Evolutionary conservation across 2,329 filamentous ascomycete genomes (phyloP), one percentile per base, ranked within the genome.

Genomic region (Triangularia setosa): DNA sequence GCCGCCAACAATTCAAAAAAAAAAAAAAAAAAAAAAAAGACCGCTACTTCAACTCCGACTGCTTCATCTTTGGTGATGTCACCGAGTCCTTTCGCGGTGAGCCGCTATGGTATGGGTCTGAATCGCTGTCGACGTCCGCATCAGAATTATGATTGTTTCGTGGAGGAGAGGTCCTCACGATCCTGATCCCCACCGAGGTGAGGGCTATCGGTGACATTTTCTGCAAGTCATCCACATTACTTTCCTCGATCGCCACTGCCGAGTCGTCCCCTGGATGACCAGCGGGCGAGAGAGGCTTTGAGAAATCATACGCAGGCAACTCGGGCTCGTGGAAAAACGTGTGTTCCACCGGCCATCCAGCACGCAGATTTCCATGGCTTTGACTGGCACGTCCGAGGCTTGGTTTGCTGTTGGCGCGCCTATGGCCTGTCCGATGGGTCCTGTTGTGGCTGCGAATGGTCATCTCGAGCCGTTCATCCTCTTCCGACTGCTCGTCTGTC

Each of bases 401-500:
- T n/a, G 72, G 70, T 62, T 69, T 72, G 48, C 61, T 61, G 2
- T 57, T 54, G 16, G 18, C 9, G 23, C 44, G 60, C 16, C 61
- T 18, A 16, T 62, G 58, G 16, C 28, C 33, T 2, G 61, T 54
- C 23, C 56, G 33, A 25, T 5, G 57, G 5, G n/a, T 55, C 25
- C 58, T 40, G 25, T 62, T 58, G 8, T 58, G 56, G 11, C 65
- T 54, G n/a, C 68, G 62, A 23, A 68, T 24, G n/a, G 61, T 66
- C 28, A 75, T 59, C 52, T 73, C 72, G 1, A 73, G 48, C 35
- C 66, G 63, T 25, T 72, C 70, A 14, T 73, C 72, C n/a, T 68
- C 69, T 11, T 73, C 72, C 4, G 69, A 69, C 18, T 70, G 69
- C 14, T 74, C 73, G 7, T 75, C 74, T 12, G 72, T 81, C 52